These are phyloP conservation scores for Irpex rosettiformis DNA, from an alignment of 1,284 basidiomycete genomes.

Conservation along the genomic window DNA sequence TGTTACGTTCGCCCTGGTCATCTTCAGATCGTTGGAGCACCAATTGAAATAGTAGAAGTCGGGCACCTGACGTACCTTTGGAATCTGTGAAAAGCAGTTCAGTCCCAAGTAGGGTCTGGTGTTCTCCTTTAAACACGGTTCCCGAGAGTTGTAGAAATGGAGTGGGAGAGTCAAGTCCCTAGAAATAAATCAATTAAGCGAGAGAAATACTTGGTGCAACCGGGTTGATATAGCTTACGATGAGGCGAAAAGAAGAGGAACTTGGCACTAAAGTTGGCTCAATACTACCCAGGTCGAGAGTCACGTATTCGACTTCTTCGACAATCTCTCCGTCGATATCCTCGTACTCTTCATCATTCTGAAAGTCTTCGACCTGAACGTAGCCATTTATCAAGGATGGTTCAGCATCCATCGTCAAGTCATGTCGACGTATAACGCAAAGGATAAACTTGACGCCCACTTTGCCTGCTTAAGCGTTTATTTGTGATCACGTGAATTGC, in stretches of 20 bases:
- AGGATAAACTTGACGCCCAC: too few species aligned
- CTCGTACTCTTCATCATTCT: constrained; percentile 58
- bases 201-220: not conserved
- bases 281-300: constrained; percentile 66
- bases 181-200: constrained; percentile 9
- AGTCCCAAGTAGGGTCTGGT: constrained; percentile 64
- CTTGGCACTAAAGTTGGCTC: constrained; percentile 72
- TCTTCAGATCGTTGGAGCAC: constrained; percentile 11
- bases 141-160: constrained; percentile 74
- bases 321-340: constrained; percentile 33
- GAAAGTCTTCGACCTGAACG: constrained; percentile 59
- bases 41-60: not conserved
- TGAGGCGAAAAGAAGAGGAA: constrained; percentile 62
- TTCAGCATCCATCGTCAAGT: not conserved
- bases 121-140: constrained; percentile 63
- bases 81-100: constrained; percentile 68
- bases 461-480: too few species aligned
- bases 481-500: too few species aligned
- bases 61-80: constrained; percentile 38
- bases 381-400: constrained; percentile 44
- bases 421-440: not conserved
- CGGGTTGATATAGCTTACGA: constrained; percentile 43
- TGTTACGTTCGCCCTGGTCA: constrained; percentile 36
- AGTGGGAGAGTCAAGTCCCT: constrained; percentile 74
- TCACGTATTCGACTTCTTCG: constrained; percentile 65